Evolutionary conservation across 2,329 filamentous ascomycete species (phyloP), one percentile per base, ranked within the genome.

Genomic region (Penicillium psychrosexuale): DNA sequence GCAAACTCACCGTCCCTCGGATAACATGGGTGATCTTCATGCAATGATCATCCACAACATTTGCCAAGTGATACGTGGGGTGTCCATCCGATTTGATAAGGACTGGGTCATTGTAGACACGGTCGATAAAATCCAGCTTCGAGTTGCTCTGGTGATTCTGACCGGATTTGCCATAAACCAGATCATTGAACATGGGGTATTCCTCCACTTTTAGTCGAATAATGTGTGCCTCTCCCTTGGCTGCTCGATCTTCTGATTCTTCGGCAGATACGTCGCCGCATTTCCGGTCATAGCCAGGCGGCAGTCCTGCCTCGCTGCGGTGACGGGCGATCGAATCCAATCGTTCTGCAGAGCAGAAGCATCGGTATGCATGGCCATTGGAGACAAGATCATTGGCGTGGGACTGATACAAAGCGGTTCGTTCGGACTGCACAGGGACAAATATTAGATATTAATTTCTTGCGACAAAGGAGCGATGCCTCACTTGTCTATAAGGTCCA

Each of bases 1-100:
- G 28, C 11, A 44, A 40, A 28, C 82, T 66, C 74, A 89, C 87
- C 27, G 88, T 87, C 50, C 93, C 94, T 39, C 94, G 86, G 55
- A 99, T 89, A 13, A 99, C 94, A 72, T 97, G 93, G 0, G 92
- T 97, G 62, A 99, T 95, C 56, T 90, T 78, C 94, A 99, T 99
- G 57, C 88, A 79, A 71, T 97, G 90, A 68, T 99, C 94, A 68
- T 99, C 94, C 5, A 99, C 87, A 8, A 99, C 93, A 68, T 97
- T 99, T 5, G 94, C 94, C 58, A 99, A 87, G 72, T 99, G 94
- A 68, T 99, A 99, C 0, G 95, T 99, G 0, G 94, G 94, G 61
- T 89, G 89, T 0, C 91, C 92, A 69, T 99, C 94, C 0, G 86
- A 87, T 73, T 99, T 99, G 57, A 97, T 78, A 38, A 99, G 79